Evolutionary conservation across 192 early-diverging fungal genomes (phyloP).

Genomic region (Backusella luteola): DNA sequence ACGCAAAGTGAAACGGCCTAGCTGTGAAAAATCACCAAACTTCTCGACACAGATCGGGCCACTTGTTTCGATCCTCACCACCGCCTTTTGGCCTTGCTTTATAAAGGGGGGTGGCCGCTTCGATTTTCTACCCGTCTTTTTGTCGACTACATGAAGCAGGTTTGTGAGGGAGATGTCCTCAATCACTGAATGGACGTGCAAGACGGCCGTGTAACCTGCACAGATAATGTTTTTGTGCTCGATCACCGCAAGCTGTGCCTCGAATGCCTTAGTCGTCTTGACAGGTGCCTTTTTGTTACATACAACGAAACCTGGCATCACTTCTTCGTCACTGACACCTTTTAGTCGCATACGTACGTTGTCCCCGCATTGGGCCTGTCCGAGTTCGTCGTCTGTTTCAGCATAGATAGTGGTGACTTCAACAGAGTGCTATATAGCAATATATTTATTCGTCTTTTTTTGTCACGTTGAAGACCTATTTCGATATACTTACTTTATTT

Average conservation of each 20-base stretch:
- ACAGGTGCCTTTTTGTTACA: constrained; percentile 77
- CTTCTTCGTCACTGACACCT: constrained; percentile 91
- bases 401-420: constrained; percentile 84
- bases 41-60: constrained; percentile 83
- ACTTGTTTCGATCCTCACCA: constrained; percentile 77
- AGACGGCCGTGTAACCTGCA: constrained; percentile 89
- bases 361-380: constrained; percentile 78
- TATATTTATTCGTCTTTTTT: background rate
- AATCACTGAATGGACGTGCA: constrained; percentile 84
- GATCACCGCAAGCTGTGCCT: constrained; percentile 84
- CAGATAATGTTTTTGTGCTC: constrained; percentile 96
- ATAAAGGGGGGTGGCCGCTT: constrained; percentile 89
- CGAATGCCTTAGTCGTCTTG: constrained; percentile 76
- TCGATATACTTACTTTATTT: constrained; percentile 59
- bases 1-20: constrained; percentile 96
- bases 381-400: constrained; percentile 79
- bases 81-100: constrained; percentile 86
- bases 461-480: background rate
- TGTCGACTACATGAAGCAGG: constrained; percentile 88
- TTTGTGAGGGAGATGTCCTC: constrained; percentile 84
- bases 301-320: constrained; percentile 84
- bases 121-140: constrained; percentile 86
- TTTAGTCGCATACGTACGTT: constrained; percentile 89
- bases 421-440: constrained; percentile 16
- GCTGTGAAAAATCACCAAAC: constrained; percentile 81